phyloP scores from a whole-genome alignment of 768 basidiomycete species.

The Termitomyces sp. region DNA sequence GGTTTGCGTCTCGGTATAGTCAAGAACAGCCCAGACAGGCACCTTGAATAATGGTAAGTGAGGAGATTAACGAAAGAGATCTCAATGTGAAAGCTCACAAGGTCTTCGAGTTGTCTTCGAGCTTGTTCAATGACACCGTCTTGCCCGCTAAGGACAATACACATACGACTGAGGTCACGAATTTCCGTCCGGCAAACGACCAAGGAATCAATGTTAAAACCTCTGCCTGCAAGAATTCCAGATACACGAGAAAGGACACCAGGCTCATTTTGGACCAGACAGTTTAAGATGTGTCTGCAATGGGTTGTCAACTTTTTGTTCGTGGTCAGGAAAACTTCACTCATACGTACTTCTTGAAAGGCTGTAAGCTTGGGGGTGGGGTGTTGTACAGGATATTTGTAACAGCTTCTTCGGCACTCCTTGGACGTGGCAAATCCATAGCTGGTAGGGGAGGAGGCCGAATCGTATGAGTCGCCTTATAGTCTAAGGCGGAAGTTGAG shows the following conservation, averaged over 20 bases:
- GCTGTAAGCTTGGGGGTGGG: constrained; percentile 85
- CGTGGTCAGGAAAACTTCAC: neutral
- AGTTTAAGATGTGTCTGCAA: constrained; percentile 91
- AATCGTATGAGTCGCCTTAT: constrained; percentile 69
- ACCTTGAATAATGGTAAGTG: constrained; percentile 51
- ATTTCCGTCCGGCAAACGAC: constrained; percentile 99
- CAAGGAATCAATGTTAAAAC: constrained; percentile 98
- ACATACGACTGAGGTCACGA: constrained; percentile 96
- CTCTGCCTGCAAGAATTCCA: constrained; percentile 93
- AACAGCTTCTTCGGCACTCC: constrained; percentile 93
- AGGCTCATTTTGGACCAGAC: constrained; percentile 98
- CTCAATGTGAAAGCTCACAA: constrained; percentile 51
- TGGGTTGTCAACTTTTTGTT: constrained; percentile 2
- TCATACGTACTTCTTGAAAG: constrained; percentile 81
- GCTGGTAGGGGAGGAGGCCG: constrained; percentile 83
- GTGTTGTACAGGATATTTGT: constrained; percentile 98
- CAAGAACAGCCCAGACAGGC: constrained; percentile 98
- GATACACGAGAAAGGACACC: constrained; percentile 98
- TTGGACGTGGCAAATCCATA: constrained; percentile 78
- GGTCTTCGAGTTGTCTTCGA: constrained; percentile 90
- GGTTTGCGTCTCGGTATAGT: constrained; percentile 90
- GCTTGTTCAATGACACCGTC: constrained; percentile 98
- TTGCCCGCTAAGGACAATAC: constrained; percentile 93
- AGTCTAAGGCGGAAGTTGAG: constrained; percentile 93
- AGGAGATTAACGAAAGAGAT: neutral